Evolutionary conservation across 106 monocot species (phyloP).

Genomic region (Apostasia ramifera): DNA sequence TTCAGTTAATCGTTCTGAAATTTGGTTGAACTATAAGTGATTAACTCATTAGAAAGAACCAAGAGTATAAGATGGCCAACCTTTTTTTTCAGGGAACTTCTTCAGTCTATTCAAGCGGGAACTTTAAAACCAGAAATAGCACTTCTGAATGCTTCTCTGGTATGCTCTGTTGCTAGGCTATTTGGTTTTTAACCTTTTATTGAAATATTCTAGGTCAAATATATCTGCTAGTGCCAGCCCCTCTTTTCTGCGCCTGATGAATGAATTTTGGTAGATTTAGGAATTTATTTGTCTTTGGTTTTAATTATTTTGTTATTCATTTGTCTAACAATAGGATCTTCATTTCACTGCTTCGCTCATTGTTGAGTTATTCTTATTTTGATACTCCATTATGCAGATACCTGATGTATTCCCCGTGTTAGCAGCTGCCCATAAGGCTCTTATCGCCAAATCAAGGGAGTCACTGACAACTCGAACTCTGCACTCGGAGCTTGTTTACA

Average conservation of each 20-base stretch:
- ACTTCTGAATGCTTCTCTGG: slow-evolving; percentile 80
- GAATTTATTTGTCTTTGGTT: no score
- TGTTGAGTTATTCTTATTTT: not conserved
- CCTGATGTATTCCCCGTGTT: slow-evolving; percentile 89
- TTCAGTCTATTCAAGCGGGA: slow-evolving; percentile 66
- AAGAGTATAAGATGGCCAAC: not conserved
- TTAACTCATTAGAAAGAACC: not conserved
- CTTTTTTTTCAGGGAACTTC: slow-evolving; percentile 53
- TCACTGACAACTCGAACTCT: slow-evolving; percentile 75
- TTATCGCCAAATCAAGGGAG: slow-evolving; percentile 65
- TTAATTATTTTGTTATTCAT: no score
- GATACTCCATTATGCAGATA: slow-evolving; percentile 34
- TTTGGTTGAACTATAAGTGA: not conserved
- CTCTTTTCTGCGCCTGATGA: no score
- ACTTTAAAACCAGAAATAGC: slow-evolving; percentile 81
- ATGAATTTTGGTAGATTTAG: no score
- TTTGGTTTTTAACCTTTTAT: no score
- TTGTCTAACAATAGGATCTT: not conserved
- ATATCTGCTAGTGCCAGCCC: no score
- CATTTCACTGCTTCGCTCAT: not conserved
- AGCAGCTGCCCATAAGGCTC: slow-evolving; percentile 80
- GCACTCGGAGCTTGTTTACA: slow-evolving; percentile 92
- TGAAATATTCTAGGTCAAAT: no score
- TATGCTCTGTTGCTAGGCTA: slow-evolving; percentile 17
- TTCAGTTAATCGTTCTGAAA: not conserved